Evolutionary conservation across 2,329 filamentous ascomycete species (phyloP).

Genomic region (Thermomyces lanuginosus): DNA sequence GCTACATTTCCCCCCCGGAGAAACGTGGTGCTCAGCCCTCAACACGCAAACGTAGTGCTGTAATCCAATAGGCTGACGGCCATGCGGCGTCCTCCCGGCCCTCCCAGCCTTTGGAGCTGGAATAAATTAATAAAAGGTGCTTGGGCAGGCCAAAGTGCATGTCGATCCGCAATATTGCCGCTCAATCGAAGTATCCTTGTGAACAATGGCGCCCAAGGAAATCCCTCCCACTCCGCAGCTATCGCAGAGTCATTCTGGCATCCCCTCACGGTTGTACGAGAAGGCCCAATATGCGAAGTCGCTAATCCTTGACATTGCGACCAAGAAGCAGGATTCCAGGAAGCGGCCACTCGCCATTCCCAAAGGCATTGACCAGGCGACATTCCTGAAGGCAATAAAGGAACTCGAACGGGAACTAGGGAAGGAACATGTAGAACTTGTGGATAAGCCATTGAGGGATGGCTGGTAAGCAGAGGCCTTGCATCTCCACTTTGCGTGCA

Average conservation of each 20-base stretch:
- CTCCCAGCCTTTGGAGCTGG: no score
- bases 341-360: conserved; percentile 14
- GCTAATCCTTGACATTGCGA: conserved; percentile 4
- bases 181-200: background rate
- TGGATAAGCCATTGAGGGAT: conserved; percentile 27
- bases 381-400: conserved; percentile 19
- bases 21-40: no score
- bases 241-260: conserved; percentile 4
- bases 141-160: no score
- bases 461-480: conserved; percentile 17
- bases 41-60: no score
- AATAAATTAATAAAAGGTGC: no score
- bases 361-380: conserved; percentile 22
- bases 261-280: conserved; percentile 4
- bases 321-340: conserved; percentile 3
- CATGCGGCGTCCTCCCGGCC: no score
- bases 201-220: conserved; percentile 1
- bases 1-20: no score
- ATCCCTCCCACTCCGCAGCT: conserved; percentile 4
- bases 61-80: no score
- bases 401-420: conserved; percentile 23
- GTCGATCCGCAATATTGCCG: no score
- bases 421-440: conserved; percentile 24
- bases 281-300: conserved; percentile 5
- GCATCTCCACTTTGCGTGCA: background rate